These are phyloP conservation scores for Fusarium sp. DNA, from an alignment of 2,329 filamentous ascomycete species.

Conservation along the genomic window DNA sequence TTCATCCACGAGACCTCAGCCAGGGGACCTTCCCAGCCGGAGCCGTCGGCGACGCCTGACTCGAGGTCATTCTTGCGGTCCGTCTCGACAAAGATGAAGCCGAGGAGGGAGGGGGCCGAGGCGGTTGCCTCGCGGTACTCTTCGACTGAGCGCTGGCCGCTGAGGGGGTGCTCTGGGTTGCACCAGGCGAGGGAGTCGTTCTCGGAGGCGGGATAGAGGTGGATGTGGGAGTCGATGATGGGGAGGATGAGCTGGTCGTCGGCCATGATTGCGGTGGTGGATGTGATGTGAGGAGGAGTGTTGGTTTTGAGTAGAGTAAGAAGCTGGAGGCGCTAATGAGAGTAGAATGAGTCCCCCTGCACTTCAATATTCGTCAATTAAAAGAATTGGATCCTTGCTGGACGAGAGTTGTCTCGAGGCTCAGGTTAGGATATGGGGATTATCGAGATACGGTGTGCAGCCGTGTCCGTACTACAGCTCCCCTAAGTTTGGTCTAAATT, in stretches of 20 bases:
- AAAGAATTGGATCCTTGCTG: background rate
- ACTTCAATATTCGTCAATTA: background rate
- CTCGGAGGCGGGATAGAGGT: conserved; percentile 79
- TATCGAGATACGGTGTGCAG: conserved; percentile 26
- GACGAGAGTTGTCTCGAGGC: background rate
- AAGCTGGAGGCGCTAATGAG: background rate
- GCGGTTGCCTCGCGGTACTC: conserved; percentile 65
- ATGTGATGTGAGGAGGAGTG: background rate
- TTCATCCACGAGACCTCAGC: conserved; percentile 74
- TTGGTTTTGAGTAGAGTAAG: background rate
- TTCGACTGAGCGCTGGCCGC: conserved; percentile 67
- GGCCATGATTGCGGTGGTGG: conserved; percentile 45
- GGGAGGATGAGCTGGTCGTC: conserved; percentile 56
- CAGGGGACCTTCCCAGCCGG: conserved; percentile 72
- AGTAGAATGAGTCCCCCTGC: background rate
- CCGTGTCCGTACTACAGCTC: background rate
- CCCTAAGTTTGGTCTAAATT: conserved; percentile 2
- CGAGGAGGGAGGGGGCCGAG: conserved; percentile 58
- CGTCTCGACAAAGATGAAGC: conserved; percentile 84
- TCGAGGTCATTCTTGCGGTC: conserved; percentile 72
- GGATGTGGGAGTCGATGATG: conserved; percentile 90
- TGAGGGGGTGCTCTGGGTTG: conserved; percentile 64
- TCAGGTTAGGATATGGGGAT: background rate
- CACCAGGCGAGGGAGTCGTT: conserved; percentile 74
- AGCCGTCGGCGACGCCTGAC: conserved; percentile 53